Conservation (phyloP, 306 rosid genomes). For the Erythrophleum fordii region DNA sequence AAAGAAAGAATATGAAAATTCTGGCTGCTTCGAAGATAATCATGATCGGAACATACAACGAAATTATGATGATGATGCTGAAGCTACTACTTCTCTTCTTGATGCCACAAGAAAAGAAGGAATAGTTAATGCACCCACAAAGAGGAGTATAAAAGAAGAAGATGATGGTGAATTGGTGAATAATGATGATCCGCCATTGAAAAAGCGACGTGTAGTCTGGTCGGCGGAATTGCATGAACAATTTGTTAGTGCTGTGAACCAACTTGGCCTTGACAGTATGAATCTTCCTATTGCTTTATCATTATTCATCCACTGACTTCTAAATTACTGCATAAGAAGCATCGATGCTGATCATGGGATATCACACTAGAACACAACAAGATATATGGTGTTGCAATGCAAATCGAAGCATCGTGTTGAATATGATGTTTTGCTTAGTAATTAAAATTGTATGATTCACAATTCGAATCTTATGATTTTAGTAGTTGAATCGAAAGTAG, state of each 20-base stretch:
- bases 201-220: neutral
- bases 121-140: no score
- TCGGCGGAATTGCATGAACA: rapidly evolving
- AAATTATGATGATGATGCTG: neutral
- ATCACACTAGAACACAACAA: no score
- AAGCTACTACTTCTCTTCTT: neutral
- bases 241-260: neutral
- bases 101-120: neutral
- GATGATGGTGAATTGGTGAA: neutral
- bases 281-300: neutral
- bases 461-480: no score
- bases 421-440: no score
- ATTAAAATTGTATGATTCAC: no score
- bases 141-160: neutral
- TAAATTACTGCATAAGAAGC: no score
- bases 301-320: no score
- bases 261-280: neutral
- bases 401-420: no score
- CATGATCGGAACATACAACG: no score
- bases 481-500: no score
- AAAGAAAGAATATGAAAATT: neutral
- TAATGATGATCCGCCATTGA: neutral
- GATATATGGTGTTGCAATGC: no score
- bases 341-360: no score
- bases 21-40: neutral